Evolutionary conservation across 495 filamentous ascomycete species (phyloP).

Genomic region (Rusavskia elegans): DNA sequence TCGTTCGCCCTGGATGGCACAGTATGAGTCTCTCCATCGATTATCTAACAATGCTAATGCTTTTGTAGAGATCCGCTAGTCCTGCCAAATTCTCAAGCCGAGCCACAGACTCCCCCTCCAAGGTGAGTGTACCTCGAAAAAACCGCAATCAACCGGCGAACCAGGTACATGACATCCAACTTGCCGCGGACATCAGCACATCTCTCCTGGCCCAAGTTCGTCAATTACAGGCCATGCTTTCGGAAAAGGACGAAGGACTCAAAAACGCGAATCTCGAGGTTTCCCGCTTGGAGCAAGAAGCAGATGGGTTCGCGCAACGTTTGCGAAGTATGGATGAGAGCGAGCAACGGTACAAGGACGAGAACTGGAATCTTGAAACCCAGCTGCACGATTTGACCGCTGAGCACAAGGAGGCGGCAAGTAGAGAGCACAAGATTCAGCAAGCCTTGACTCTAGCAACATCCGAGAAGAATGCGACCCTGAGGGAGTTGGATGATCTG

Average conservation of each 20-base stretch:
- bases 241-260: constrained; percentile 73
- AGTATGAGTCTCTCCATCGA: neutral
- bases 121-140: constrained; percentile 74
- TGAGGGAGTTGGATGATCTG: constrained; percentile 79
- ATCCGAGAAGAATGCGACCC: constrained; percentile 57
- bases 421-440: constrained; percentile 65
- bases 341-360: constrained; percentile 89
- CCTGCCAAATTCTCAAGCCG: constrained; percentile 71
- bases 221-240: constrained; percentile 65
- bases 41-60: neutral
- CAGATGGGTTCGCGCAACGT: constrained; percentile 61
- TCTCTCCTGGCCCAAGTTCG: constrained; percentile 80
- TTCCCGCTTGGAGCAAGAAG: constrained; percentile 63
- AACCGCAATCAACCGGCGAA: constrained; percentile 78
- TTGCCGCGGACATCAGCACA: constrained; percentile 87
- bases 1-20: constrained; percentile 41
- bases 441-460: constrained; percentile 49
- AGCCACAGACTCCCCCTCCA: constrained; percentile 76
- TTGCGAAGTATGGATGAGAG: constrained; percentile 75
- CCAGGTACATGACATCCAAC: constrained; percentile 84
- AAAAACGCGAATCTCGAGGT: constrained; percentile 58
- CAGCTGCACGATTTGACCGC: constrained; percentile 68
- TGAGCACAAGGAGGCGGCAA: constrained; percentile 49
- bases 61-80: constrained; percentile 45
- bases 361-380: constrained; percentile 93